Base-by-base conservation (phyloP, 1,284 basidiomycete genomes). In the Ustilago trichophora region DNA sequence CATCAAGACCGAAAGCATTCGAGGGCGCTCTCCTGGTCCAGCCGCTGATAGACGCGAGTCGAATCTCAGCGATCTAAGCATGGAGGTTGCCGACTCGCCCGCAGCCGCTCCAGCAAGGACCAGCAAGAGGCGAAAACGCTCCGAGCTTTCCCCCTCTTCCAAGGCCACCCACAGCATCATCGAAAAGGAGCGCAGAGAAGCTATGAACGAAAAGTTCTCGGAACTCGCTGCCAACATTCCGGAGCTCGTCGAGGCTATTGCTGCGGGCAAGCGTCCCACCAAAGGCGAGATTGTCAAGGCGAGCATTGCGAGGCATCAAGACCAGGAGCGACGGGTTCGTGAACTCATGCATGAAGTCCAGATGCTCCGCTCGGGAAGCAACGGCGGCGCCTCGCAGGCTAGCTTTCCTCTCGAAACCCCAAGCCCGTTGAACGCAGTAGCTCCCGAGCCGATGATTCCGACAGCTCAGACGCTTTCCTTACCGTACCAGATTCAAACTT, bases 211-310 rank as follows among this genome's bases (percentile, higher is more conserved):
- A 19, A 64, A 63, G 24, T 70, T 70, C 24, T 47, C 59, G 3
- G 66, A 70, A 21, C 66, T 70, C 0, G 66, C 66, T 22, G 60
- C 59, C 49, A 54, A 60, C 37, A 57, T 70, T 13, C 66, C 66
- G 1, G 59, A 70, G 37, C 56, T 70, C 4, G 56, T 60, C 19
- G 55, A 64, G 22, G 66, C 66, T 15, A 47, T 70, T 12, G 55
- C 48, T 3, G 33, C 60, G 0, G 66, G 66, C 18, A 70, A 64
- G 42, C 37, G 56, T 10, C 66, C 66, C 12, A 70, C 66, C 44
- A 70, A 70, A 43, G 66, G 66, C 27, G 66, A 70, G n/a, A 70
- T 70, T 35, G 66, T 70, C 60, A 70, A 64, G 41, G 66, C 66
- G 25, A 60, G 56, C 48, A 70, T 70, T 19, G 36, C 46, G 6